Base-by-base conservation (phyloP, 2,329 filamentous ascomycete species). In the Didymella pinodella region DNA sequence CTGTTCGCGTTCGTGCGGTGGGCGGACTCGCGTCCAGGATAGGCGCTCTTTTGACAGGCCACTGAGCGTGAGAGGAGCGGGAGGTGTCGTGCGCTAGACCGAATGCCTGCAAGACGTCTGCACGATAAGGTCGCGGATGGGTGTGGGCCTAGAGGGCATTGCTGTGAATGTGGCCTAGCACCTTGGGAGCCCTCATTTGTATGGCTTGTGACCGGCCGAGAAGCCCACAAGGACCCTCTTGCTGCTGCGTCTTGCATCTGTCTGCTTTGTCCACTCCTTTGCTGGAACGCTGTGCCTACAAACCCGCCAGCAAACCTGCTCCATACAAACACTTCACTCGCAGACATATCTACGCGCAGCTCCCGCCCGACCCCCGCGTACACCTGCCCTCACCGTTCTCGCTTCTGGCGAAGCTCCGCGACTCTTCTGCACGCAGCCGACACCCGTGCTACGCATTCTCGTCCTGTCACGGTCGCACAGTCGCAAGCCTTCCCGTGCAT, bases 391-490 rank as follows among this genome's bases (percentile, higher is more conserved):
- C 48, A 40, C 51, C 43, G 20, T 48, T 8, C 44, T 62, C 61
- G 62, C 65, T 65, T 64, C 64, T 51, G 63, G 63, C 57, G 49
- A 65, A 61, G 53, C 63, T 54, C 57, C 49, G 43, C 53, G 20
- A 57, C 61, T 63, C 38, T 52, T 50, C 50, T 62, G 34, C 53
- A 51, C 53, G 41, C 64, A 54, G 59, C 53, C 64, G 52, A 57
- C 64, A 62, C 64, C 63, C 58, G 70, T 70, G 63, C 66, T 61
- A 67, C 71, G 56, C 64, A 60, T 66, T 63, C 61, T 66, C 62
- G 47, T 36, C 48, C 34, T 38, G 62, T 68, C 67, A 67, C 69
- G 59, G 66, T 71, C 65, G 67, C 65, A 74, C 71, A 66, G 63
- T 57, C 56, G 53, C 57, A 57, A 51, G 55, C 59, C 48, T 59